Percentiles rank a stretch among this genome's conserved stretches.
Conservation (phyloP, 352 stramenopile genomes). For the Phytopythium montanum region DNA sequence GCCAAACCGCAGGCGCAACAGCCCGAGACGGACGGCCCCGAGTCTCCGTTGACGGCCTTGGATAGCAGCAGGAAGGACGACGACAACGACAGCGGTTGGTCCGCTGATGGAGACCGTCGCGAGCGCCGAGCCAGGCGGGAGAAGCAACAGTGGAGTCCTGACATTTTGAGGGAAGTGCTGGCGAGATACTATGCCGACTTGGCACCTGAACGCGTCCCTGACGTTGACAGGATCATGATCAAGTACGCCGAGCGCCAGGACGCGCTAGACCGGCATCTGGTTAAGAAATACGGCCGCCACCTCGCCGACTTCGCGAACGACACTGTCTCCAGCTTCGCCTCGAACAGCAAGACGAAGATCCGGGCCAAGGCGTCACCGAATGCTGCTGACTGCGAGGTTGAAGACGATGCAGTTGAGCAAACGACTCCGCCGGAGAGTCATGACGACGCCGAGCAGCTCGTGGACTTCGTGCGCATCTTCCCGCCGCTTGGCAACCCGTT, state of each 20-base stretch:
- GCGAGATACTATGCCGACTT: constrained; percentile 53
- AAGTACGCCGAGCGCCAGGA: constrained; percentile 71
- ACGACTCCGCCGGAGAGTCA: constrained; percentile 5
- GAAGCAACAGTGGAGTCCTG: constrained; percentile 20
- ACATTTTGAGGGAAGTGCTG: constrained; percentile 41
- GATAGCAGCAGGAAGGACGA: neutral
- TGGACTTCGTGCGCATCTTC: constrained; percentile 72
- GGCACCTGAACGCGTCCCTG: constrained; percentile 46
- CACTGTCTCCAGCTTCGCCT: neutral
- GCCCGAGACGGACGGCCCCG: constrained; percentile 4
- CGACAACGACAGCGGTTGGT: neutral
- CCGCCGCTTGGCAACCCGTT: constrained; percentile 36
- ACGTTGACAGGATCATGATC: constrained; percentile 68
- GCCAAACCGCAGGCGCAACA: constrained; percentile 6
- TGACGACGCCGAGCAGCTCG: constrained; percentile 39
- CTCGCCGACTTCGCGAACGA: neutral
- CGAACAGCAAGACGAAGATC: neutral
- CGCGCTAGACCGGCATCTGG: constrained; percentile 55
- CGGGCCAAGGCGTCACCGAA: neutral
- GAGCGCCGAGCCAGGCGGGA: neutral
- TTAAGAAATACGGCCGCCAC: constrained; percentile 53
- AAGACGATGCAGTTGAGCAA: constrained; percentile 5
- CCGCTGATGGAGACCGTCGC: neutral
- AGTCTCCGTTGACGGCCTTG: neutral
- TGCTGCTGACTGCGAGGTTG: neutral